Percentiles rank a stretch among this genome's conserved stretches.
Evolutionary conservation across 2,329 filamentous ascomycete genomes (phyloP).

Genomic region (Venturia pyrina): DNA sequence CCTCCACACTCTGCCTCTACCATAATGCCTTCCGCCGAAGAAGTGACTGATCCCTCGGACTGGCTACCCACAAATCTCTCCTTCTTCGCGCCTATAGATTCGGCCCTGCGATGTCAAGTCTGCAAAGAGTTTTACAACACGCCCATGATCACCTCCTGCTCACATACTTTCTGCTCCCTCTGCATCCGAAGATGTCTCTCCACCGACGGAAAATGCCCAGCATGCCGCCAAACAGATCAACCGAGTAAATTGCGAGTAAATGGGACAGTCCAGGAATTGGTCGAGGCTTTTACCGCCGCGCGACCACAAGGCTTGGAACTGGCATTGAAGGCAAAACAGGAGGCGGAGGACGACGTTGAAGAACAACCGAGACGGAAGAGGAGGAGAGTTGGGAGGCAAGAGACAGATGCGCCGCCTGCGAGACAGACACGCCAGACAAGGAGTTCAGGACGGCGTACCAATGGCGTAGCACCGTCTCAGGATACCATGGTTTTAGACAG

Average conservation of each 20-base stretch:
- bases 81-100: conserved; percentile 62
- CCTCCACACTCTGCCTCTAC: not conserved
- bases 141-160: conserved; percentile 90
- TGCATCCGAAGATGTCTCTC: conserved; percentile 84
- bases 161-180: conserved; percentile 91
- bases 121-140: conserved; percentile 97
- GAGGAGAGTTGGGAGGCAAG: conserved; percentile 11
- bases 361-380: conserved; percentile 22
- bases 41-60: conserved; percentile 69
- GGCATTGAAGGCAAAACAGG: conserved; percentile 37
- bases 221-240: conserved; percentile 70
- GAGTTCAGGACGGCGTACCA: conserved; percentile 25
- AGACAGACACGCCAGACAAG: conserved; percentile 23
- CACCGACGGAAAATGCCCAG: conserved; percentile 75
- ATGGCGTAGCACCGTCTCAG: conserved; percentile 18
- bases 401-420: conserved; percentile 12
- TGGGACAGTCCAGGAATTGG: conserved; percentile 73
- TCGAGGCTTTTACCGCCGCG: conserved; percentile 63
- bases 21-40: not conserved
- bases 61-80: conserved; percentile 65
- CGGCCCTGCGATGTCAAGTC: conserved; percentile 83
- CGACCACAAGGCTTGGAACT: conserved; percentile 54
- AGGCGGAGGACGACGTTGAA: conserved; percentile 25
- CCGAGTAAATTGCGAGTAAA: conserved; percentile 79
- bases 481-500: conserved; percentile 22